Base-by-base conservation (phyloP, 2,329 filamentous ascomycete species). In the Microsporum audouinii region DNA sequence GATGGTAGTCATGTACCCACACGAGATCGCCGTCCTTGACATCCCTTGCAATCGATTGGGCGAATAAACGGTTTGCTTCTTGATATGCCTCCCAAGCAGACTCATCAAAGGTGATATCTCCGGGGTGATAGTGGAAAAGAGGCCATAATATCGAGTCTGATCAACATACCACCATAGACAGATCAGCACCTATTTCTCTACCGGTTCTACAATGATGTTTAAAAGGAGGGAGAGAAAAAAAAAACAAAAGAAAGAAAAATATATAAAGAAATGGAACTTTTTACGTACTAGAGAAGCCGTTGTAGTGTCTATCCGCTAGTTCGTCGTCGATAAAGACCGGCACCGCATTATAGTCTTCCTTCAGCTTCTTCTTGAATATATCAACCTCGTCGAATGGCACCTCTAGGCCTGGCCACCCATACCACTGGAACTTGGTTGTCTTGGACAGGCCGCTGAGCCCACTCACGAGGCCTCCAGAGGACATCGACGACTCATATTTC, bases 1-100 rank as follows among this genome's bases (percentile, higher is more conserved):
- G 80, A 75, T 99, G 94, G 77, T 97, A 99, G 75, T 99, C 94
- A 74, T 99, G 94, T 4, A 99, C 89, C 94, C 94, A 99, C 69
- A 99, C 88, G 69, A 96, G 78, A 75, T 99, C 94, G 61, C 91
- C 91, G 72, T 97, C 92, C 73, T 91, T 84, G 8, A 96, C 89
- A 68, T 96, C 89, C 68, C 87, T 86, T 61, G 88, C 85, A 66
- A 99, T 87, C 12, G 88, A 86, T 77, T 92, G 87, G 62, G 94
- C 92, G 70, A 97, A 99, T 5, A 95, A 81, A 56, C 88, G 84
- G 76, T 97, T 99, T 66, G 95, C 92, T 71, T 96, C 88, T 69
- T 86, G 86, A 78, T 97, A 97, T 59, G 91, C 92, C 29, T 86
- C 82, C 94, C 94, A 99, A 2, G 91, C 88, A 47, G 87, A 88